These are phyloP conservation scores for Zygosaccharomyces siamensis DNA, from an alignment of 805 yeast species.

Conservation along the genomic window DNA sequence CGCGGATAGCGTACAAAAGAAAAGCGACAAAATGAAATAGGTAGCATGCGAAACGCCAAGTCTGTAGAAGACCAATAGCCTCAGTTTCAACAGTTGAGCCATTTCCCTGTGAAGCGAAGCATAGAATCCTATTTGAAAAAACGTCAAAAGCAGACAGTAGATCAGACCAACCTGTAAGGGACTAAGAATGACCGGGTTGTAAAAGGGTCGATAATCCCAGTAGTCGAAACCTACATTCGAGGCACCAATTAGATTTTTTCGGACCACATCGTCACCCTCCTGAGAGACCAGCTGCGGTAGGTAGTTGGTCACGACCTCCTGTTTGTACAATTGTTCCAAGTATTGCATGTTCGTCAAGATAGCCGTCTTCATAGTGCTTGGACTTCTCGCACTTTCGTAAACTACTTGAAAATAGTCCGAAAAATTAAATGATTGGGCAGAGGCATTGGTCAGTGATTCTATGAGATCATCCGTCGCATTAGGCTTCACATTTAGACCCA, in stretches of 20 bases:
- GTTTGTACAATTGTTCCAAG: slow-evolving; percentile 35
- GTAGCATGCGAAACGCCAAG: slow-evolving; percentile 45
- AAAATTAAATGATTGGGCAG: slow-evolving; percentile 21
- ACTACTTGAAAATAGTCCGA: slow-evolving; percentile 35
- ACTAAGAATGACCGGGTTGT: slow-evolving; percentile 49
- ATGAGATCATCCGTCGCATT: slow-evolving; percentile 40
- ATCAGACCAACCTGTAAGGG: slow-evolving; percentile 74
- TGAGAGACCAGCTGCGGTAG: slow-evolving; percentile 30
- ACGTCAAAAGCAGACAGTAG: slow-evolving; percentile 64
- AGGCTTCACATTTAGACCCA: slow-evolving; percentile 48
- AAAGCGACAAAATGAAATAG: slow-evolving; percentile 54
- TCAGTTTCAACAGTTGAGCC: slow-evolving; percentile 42
- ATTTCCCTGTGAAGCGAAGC: slow-evolving; percentile 47
- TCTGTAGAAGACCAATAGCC: slow-evolving; percentile 50
- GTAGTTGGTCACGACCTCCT: slow-evolving; percentile 18
- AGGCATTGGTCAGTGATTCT: slow-evolving; percentile 23
- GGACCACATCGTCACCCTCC: slow-evolving; percentile 10
- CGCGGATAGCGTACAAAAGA: slow-evolving; percentile 54
- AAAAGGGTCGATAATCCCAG: slow-evolving; percentile 48
- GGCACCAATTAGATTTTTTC: slow-evolving; percentile 24
- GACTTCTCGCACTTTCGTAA: slow-evolving; percentile 65
- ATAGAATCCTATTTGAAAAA: slow-evolving; percentile 64
- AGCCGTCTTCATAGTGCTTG: slow-evolving; percentile 42
- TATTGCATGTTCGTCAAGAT: slow-evolving; percentile 41
- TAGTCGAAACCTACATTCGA: slow-evolving; percentile 35